Evolutionary conservation across 2,329 filamentous ascomycete genomes (phyloP).

Genomic region (Hypoxylon sp.): DNA sequence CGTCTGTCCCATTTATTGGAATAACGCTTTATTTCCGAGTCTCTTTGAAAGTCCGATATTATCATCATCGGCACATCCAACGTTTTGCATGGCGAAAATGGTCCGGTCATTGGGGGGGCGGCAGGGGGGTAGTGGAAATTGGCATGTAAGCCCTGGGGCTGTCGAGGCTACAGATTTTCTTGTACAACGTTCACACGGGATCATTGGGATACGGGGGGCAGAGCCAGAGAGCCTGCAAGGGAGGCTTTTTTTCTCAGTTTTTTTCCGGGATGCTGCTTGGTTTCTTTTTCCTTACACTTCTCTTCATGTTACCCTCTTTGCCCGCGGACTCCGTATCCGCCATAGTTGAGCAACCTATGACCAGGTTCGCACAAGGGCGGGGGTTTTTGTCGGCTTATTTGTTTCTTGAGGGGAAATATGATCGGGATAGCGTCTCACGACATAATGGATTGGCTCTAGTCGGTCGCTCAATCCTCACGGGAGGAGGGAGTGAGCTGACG

Average conservation of each 20-base stretch:
- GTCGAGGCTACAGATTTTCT: conserved; percentile 46
- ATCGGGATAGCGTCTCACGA: conserved; percentile 52
- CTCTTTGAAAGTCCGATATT: conserved; percentile 20
- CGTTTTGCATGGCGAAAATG: conserved; percentile 53
- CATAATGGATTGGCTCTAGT: conserved; percentile 42
- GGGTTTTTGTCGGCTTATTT: conserved; percentile 31
- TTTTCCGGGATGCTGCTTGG: conserved; percentile 28
- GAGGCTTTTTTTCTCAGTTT: conserved; percentile 36
- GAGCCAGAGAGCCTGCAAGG: conserved; percentile 40
- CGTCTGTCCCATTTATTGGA: conserved; percentile 43
- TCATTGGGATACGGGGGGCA: conserved; percentile 36
- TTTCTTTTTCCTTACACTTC: conserved; percentile 26
- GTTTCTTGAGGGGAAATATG: conserved; percentile 44
- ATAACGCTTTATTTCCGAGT: conserved; percentile 5
- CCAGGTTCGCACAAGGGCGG: conserved; percentile 36
- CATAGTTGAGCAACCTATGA: conserved; percentile 25
- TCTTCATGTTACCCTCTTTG: conserved; percentile 30
- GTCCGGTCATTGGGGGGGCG: conserved; percentile 45
- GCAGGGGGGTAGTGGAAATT: conserved; percentile 33
- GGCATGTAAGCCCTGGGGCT: conserved; percentile 44
- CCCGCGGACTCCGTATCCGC: conserved; percentile 29
- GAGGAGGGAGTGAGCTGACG: conserved; percentile 39
- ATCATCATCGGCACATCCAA: conserved; percentile 34
- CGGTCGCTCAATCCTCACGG: conserved; percentile 27
- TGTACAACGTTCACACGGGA: conserved; percentile 52